Evolutionary conservation across 1,139 yeast genomes (phyloP).

Genomic region (Williopsis jadinii): DNA sequence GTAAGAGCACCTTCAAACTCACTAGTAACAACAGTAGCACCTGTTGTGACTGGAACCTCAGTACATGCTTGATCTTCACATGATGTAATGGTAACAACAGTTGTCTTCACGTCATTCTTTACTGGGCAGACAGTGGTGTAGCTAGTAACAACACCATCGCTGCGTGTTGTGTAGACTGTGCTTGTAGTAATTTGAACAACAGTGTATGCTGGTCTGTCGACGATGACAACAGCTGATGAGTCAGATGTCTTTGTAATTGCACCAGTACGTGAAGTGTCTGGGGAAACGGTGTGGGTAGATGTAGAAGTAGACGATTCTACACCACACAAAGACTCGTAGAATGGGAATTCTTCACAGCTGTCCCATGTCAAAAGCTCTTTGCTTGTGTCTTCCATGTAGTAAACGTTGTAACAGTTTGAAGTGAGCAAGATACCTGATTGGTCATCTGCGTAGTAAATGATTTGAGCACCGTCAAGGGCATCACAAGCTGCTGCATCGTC

Average conservation of each 20-base stretch:
- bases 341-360: slow-evolving; percentile 20
- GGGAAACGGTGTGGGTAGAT: slow-evolving; percentile 1
- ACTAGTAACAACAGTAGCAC: slow-evolving; percentile 8
- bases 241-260: slow-evolving; percentile 16
- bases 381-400: slow-evolving; percentile 12
- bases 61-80: slow-evolving; percentile 10
- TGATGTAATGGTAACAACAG: slow-evolving; percentile 14
- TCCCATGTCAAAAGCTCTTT: slow-evolving; percentile 15
- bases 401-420: slow-evolving; percentile 19
- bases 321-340: slow-evolving; percentile 14
- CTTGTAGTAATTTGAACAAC: slow-evolving; percentile 6
- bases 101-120: slow-evolving; percentile 6
- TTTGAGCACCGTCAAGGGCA: slow-evolving; percentile 13
- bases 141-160: slow-evolving; percentile 5
- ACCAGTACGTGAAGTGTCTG: slow-evolving; percentile 1
- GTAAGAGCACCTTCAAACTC: slow-evolving; percentile 7
- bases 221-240: not conserved
- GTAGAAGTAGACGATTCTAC: slow-evolving; percentile 1
- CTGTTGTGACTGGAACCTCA: slow-evolving; percentile 9
- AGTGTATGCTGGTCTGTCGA: slow-evolving; percentile 4
- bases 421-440: slow-evolving; percentile 14
- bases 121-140: slow-evolving; percentile 4
- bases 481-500: slow-evolving; percentile 10
- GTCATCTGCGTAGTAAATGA: slow-evolving; percentile 16
- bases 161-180: slow-evolving; percentile 3